Percentiles rank a stretch among this genome's conserved stretches.
These are phyloP conservation scores for Ophiostoma triangulosporum DNA, from an alignment of 2,329 filamentous ascomycete species.

Conservation along the genomic window DNA sequence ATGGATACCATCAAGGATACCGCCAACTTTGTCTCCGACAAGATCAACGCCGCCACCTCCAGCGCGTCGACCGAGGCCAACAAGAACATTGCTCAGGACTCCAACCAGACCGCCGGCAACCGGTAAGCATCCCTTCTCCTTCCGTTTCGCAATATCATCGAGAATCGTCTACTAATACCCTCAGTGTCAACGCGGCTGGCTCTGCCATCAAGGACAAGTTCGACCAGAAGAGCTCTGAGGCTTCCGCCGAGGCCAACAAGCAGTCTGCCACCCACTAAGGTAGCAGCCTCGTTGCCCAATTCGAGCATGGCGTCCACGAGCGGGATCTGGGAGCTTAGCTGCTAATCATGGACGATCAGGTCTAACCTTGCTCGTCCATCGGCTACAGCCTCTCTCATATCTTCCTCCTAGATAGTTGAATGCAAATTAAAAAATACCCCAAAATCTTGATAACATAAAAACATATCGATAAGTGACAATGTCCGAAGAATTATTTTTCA, in stretches of 20 bases:
- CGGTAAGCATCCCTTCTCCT: constrained; percentile 25
- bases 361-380: too few species aligned
- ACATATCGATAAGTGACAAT: too few species aligned
- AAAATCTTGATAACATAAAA: background rate
- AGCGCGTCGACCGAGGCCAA: constrained; percentile 44
- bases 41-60: constrained; percentile 31
- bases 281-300: background rate
- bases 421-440: background rate
- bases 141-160: background rate
- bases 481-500: background rate
- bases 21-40: constrained; percentile 47
- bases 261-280: constrained; percentile 25
- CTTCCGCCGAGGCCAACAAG: constrained; percentile 26
- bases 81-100: constrained; percentile 44
- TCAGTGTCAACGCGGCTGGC: constrained; percentile 19
- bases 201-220: constrained; percentile 24
- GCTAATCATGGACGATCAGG: background rate
- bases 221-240: constrained; percentile 20
- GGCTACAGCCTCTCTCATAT: background rate
- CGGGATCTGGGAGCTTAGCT: background rate
- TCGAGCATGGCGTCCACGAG: background rate
- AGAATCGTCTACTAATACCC: constrained; percentile 6
- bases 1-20: constrained; percentile 35
- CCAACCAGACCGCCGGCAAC: constrained; percentile 30
- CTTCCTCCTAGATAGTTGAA: background rate